Conservation (phyloP, 495 filamentous ascomycete species). For the Neurospora sp. region DNA sequence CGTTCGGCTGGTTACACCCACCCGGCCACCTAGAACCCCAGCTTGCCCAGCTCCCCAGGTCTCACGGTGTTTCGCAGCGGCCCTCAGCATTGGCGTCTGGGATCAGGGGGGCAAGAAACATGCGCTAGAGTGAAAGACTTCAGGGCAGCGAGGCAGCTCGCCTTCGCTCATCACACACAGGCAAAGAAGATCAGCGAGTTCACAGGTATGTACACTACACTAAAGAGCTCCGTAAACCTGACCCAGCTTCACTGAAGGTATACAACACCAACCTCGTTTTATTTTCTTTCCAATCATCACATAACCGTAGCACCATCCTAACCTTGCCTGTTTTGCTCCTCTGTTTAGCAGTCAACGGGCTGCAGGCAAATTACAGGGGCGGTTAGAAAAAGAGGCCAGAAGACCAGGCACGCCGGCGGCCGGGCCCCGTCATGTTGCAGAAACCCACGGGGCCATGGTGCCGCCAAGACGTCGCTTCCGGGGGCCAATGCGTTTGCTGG, state of each 20-base stretch:
- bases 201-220: not conserved
- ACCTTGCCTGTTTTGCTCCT: not conserved
- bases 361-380: not conserved
- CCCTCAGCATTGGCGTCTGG: conserved; percentile 1
- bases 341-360: not conserved
- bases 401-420: not conserved
- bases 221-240: not conserved
- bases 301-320: not conserved
- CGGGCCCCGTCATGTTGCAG: not conserved
- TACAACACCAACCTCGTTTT: not conserved
- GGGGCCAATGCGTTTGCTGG: conserved; percentile 18
- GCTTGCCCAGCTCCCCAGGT: conserved; percentile 1
- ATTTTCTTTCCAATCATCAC: not conserved
- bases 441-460: conserved; percentile 1
- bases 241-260: not conserved
- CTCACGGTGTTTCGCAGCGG: conserved; percentile 11
- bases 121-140: not conserved
- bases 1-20: not conserved
- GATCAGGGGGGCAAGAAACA: conserved; percentile 7
- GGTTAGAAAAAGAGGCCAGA: not conserved
- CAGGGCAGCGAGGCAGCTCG: no score
- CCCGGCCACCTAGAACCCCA: not conserved
- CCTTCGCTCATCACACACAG: no score
- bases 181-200: not conserved
- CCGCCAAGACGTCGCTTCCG: conserved; percentile 10